These are phyloP conservation scores for Tanacetum coccineum DNA, from an alignment of 129 eudicot species.

Conservation along the genomic window DNA sequence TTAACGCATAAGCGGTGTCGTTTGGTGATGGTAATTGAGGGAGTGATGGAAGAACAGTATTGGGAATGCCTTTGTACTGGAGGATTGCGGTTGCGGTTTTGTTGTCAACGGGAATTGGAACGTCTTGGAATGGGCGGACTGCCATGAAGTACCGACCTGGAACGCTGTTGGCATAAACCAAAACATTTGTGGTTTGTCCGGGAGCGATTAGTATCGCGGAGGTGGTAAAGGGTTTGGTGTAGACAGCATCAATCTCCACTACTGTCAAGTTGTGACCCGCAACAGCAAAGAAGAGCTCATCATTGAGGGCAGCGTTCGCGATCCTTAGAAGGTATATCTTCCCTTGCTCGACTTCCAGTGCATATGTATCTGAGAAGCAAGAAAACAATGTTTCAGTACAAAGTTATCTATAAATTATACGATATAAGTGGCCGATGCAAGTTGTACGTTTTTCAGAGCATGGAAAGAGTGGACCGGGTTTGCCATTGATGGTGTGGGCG, in stretches of 20 bases:
- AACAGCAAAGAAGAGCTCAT: constrained; percentile 30
- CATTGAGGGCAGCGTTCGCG: constrained; percentile 40
- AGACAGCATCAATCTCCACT: constrained; percentile 27
- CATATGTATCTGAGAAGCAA: constrained; percentile 38
- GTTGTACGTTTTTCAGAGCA: constrained; percentile 48
- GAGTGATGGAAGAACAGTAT: constrained; percentile 31
- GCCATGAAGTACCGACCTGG: constrained; percentile 26
- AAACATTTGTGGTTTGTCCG: constrained; percentile 51
- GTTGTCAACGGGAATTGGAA: constrained; percentile 21
- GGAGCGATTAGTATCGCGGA: constrained; percentile 33
- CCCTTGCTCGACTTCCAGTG: constrained; percentile 43
- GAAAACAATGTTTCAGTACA: background rate
- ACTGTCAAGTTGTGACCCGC: constrained; percentile 22
- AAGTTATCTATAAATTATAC: background rate
- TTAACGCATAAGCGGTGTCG: constrained; percentile 29
- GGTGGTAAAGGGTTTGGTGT: constrained; percentile 44
- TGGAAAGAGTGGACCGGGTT: constrained; percentile 49
- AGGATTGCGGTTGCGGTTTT: constrained; percentile 43
- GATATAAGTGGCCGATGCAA: background rate
- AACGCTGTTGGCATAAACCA: constrained; percentile 32
- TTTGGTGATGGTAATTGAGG: constrained; percentile 38
- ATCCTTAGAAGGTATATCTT: constrained; percentile 43
- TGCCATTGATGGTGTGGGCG: constrained; percentile 55
- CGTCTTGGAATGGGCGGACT: constrained; percentile 24
- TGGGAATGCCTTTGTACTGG: constrained; percentile 28